Evolutionary conservation across 2,329 filamentous ascomycete genomes (phyloP).

Genomic region (Periconia macrospinosa): DNA sequence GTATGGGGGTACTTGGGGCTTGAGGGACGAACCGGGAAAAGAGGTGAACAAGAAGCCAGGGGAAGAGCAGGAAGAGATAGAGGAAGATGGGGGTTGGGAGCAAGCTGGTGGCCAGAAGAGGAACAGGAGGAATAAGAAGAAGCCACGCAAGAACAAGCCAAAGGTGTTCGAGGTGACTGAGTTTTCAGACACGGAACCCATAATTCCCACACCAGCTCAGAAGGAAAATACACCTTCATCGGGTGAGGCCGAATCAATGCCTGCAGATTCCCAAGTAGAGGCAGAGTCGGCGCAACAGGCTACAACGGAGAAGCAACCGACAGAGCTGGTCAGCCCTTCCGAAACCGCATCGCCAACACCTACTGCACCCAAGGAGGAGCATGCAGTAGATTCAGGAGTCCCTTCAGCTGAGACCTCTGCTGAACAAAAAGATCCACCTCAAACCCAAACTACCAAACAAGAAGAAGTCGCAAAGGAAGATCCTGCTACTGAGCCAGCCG

Average conservation of each 20-base stretch:
- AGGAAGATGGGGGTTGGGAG: conserved; percentile 8
- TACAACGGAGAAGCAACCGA: not conserved
- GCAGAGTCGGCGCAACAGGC: not conserved
- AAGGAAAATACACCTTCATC: conserved; percentile 2
- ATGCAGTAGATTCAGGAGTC: conserved; percentile 1
- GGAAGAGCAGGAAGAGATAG: conserved; percentile 12
- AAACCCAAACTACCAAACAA: conserved; percentile 1
- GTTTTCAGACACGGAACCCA: not conserved
- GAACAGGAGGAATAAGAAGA: not conserved
- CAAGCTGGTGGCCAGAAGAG: conserved; percentile 13
- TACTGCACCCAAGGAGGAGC: not conserved
- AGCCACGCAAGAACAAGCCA: not conserved
- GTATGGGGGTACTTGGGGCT: conserved; percentile 84
- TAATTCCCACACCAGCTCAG: not conserved
- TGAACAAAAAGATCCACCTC: not conserved
- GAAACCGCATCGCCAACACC: not conserved
- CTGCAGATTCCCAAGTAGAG: not conserved
- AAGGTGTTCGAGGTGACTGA: not conserved
- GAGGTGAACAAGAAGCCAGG: conserved; percentile 64
- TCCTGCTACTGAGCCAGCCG: conserved; percentile 4
- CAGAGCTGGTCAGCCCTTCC: not conserved
- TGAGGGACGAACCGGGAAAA: conserved; percentile 78
- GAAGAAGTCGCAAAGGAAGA: not conserved
- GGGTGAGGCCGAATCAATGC: not conserved
- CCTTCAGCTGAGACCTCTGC: not conserved